Conservation (phyloP, 345 rosid species). For the Rhodomyrtus tomentosa region DNA sequence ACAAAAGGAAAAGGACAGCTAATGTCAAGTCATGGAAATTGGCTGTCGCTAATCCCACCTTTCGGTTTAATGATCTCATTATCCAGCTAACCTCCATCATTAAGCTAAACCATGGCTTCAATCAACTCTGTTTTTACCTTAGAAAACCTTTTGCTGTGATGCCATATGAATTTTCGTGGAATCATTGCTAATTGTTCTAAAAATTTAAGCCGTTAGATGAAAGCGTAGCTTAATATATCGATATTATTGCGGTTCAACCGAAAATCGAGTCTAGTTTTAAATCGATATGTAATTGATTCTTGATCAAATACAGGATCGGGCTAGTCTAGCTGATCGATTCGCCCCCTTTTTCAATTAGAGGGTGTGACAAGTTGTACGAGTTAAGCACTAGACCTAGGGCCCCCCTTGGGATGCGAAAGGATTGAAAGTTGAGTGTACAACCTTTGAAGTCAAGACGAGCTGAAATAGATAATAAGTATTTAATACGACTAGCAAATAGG, state of each 20-base stretch:
- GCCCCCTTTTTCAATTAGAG: neutral
- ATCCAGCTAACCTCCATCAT: neutral
- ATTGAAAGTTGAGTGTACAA: neutral
- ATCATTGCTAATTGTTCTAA: fast-evolving
- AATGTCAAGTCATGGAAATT: fast-evolving
- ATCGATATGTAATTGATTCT: neutral
- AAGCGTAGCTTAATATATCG: neutral
- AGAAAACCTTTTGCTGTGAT: too few relatives aligned
- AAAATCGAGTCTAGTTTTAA: neutral
- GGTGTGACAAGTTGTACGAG: neutral
- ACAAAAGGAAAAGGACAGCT: neutral
- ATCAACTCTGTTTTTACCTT: neutral
- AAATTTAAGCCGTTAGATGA: neutral
- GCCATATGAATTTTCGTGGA: neutral
- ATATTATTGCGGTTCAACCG: neutral
- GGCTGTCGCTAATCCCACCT: neutral
- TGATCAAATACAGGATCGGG: neutral
- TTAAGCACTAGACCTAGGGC: neutral
- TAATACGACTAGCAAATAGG: neutral
- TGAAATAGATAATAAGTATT: neutral
- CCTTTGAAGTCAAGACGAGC: neutral
- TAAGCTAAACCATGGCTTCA: neutral
- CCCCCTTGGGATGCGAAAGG: neutral
- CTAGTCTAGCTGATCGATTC: neutral
- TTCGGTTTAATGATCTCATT: neutral